phyloP scores from a whole-genome alignment of 352 stramenopile species.

The Bremia lactucae region DNA sequence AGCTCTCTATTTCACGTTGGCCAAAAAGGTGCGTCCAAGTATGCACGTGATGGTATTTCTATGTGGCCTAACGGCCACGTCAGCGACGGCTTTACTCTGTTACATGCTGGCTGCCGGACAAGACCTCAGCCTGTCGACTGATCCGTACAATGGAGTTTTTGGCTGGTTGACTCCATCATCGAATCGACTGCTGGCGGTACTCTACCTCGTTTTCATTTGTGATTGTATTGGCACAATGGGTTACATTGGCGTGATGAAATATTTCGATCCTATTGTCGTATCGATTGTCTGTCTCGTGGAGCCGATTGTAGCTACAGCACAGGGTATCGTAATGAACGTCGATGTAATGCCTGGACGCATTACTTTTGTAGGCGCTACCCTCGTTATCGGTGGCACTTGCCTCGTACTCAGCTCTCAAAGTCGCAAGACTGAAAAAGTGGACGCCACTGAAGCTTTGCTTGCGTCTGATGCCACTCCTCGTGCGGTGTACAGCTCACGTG shows the following conservation, averaged over 20 bases:
- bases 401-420: slow-evolving; percentile 70
- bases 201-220: slow-evolving; percentile 82
- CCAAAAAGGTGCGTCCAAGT: slow-evolving; percentile 61
- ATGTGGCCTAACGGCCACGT: slow-evolving; percentile 42
- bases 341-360: slow-evolving; percentile 55
- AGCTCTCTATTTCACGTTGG: slow-evolving; percentile 65
- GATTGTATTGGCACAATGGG: slow-evolving; percentile 83
- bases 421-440: slow-evolving; percentile 69
- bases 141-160: slow-evolving; percentile 64
- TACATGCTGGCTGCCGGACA: slow-evolving; percentile 51
- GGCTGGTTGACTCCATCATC: slow-evolving; percentile 61
- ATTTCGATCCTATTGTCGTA: slow-evolving; percentile 87
- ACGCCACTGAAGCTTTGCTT: slow-evolving; percentile 66
- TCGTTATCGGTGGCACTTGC: slow-evolving; percentile 72
- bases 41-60: slow-evolving; percentile 73
- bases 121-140: slow-evolving; percentile 46
- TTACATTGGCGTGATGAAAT: slow-evolving; percentile 89
- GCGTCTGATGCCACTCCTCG: slow-evolving; percentile 46
- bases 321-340: slow-evolving; percentile 66
- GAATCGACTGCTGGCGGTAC: slow-evolving; percentile 52
- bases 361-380: slow-evolving; percentile 58
- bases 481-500: slow-evolving; percentile 49
- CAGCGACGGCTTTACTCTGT: slow-evolving; percentile 38
- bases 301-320: slow-evolving; percentile 70
- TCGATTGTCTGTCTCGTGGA: slow-evolving; percentile 83